A percentile compares a stretch with the other conserved stretches of the same genome.
Conservation (phyloP, 2,329 filamentous ascomycete species). For the Colletotrichum tamarilloi region DNA sequence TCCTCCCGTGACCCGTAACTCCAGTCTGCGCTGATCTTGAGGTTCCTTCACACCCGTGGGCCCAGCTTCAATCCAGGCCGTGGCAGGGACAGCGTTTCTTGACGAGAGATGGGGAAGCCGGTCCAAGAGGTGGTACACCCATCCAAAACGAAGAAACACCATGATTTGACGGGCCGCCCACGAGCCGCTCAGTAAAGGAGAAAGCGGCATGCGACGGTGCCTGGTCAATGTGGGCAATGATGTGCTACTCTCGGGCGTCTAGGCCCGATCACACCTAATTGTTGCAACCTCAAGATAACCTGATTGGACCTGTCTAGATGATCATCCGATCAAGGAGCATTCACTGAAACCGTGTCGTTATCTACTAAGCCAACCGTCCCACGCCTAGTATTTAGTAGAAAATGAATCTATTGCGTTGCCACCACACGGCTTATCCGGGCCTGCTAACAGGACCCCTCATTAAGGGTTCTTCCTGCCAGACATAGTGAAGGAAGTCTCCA, state of each 20-base stretch:
- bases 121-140: not conserved
- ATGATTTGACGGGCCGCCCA: not conserved
- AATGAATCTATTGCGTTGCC: not conserved
- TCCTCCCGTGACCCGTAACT: constrained; percentile 7
- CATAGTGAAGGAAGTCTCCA: too few species aligned
- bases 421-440: not conserved
- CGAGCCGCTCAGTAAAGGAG: not conserved
- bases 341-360: not conserved
- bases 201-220: not conserved
- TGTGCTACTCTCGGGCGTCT: not conserved
- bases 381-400: too few species aligned
- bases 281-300: not conserved
- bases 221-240: not conserved
- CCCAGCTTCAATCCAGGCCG: not conserved
- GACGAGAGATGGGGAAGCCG: not conserved
- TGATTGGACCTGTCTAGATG: not conserved
- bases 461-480: not conserved
- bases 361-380: not conserved
- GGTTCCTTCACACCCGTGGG: not conserved
- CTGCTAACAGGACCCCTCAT: not conserved
- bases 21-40: constrained; percentile 12
- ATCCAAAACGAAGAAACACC: not conserved
- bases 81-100: not conserved
- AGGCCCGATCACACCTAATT: not conserved
- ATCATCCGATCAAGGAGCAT: not conserved